A percentile compares a stretch with the other conserved stretches of the same genome.
These are phyloP conservation scores for Sporisorium graminicola DNA, from an alignment of 1,284 basidiomycete genomes.

Conservation along the genomic window DNA sequence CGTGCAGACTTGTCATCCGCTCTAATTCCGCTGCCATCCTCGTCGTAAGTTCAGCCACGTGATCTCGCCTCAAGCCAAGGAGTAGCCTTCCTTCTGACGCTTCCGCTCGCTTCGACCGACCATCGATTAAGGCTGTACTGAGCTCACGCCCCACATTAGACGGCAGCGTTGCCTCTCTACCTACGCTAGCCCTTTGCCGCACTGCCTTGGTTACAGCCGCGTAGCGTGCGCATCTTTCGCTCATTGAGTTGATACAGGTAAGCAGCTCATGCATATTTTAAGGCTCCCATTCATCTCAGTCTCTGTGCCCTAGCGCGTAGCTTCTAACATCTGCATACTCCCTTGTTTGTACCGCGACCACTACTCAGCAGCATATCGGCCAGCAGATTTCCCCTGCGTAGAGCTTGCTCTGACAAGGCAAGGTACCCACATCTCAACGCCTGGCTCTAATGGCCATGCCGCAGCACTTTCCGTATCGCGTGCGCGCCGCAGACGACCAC, in stretches of 20 bases:
- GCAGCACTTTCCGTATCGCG: constrained; percentile 1
- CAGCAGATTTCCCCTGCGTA: neutral
- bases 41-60: neutral
- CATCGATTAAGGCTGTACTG: neutral
- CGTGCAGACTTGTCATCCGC: neutral
- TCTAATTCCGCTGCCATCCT: neutral
- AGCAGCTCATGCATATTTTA: neutral
- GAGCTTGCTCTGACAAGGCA: neutral
- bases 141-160: neutral
- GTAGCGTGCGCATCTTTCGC: neutral
- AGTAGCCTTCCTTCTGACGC: neutral
- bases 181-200: neutral
- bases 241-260: neutral
- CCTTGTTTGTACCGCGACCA: neutral
- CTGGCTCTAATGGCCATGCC: constrained; percentile 8
- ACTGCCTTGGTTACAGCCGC: neutral
- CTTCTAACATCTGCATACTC: neutral
- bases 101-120: neutral
- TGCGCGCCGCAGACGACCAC: constrained; percentile 7
- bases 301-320: neutral
- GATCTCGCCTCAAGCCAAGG: neutral
- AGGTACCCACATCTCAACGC: neutral
- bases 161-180: neutral
- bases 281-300: neutral
- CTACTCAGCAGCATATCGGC: neutral